Conservation (phyloP, 331 rosid species). For the Dryas integrifolia region DNA sequence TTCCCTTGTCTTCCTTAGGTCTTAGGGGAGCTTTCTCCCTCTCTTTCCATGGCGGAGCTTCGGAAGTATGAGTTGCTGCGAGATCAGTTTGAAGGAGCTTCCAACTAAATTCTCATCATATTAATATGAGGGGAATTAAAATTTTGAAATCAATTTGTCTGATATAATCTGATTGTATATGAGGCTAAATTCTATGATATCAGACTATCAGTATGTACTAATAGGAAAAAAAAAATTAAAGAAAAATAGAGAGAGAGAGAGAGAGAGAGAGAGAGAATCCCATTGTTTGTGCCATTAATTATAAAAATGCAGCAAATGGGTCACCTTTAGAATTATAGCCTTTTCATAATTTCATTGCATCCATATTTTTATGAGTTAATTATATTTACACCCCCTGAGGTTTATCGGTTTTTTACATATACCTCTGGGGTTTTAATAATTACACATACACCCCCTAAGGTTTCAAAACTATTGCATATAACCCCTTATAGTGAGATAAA, state of each 20-base stretch:
- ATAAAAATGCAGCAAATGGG: neutral
- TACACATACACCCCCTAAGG: too few relatives aligned
- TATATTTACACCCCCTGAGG: too few relatives aligned
- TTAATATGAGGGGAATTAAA: neutral
- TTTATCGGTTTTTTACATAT: too few relatives aligned
- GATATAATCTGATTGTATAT: neutral
- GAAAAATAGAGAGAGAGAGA: neutral
- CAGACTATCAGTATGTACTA: neutral
- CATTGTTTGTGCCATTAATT: neutral
- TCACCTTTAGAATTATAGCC: neutral
- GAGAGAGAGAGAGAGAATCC: neutral
- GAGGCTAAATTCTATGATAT: neutral
- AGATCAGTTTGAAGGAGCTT: conserved; percentile 85
- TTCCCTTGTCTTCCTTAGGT: conserved; percentile 49
- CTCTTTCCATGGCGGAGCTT: conserved; percentile 74
- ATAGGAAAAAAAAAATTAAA: neutral
- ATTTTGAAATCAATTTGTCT: neutral
- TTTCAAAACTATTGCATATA: too few relatives aligned
- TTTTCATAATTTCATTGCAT: neutral
- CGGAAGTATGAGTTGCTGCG: conserved; percentile 78
- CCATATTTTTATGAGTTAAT: neutral
- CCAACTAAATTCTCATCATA: conserved; percentile 39
- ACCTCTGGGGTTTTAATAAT: too few relatives aligned
- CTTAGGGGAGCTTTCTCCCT: conserved; percentile 70
- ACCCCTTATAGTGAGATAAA: too few relatives aligned